Base-by-base conservation (phyloP, 83 land plant species). In the Thuja plicata region DNA sequence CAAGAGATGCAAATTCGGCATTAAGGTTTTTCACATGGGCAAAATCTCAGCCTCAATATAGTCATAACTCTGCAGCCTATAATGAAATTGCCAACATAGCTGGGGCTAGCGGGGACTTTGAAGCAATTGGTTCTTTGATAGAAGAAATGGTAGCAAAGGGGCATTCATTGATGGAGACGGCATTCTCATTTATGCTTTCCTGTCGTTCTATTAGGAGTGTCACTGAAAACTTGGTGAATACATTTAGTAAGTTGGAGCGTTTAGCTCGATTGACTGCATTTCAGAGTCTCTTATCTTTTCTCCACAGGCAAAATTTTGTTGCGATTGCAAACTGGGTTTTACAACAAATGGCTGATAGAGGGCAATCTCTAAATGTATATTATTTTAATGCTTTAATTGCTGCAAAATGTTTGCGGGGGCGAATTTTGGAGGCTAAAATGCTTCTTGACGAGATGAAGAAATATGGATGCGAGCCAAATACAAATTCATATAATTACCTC, bases 371-470 rank as follows among this genome's bases (percentile, higher is more conserved):
- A 41, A 91, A 27, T 45, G 57, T 62, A 19, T 88, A 90, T 41
- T 89, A 91, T 81, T 94, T 92, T 79, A 90, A 91, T 83, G 87
- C 91, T 3, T 40, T 94, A 38, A 84, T 94, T 40, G 87, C 88
- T 24, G 91, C 93, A 24, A 89, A 66, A 66, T 92, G 95, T 57
- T 38, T 46, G 50, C 86, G 17, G 43, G 55, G 91, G 19, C 60
- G 66, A 40, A 86, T 89, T 66, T 45, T 83, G 86, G 92, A 46
- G 38, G 94, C 94, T 5, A 82, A 83, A 15, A 86, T 84, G 7
- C n/a, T 91, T 78, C 48, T 94, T 60, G 91, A 87, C 79, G 95
- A 91, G 71, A 94, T 92, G 92, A 78, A 89, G 79, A 80, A 11
- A n/a, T 86, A 24, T 19, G 91, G 92, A 40, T 90, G 92, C 77